phyloP scores from a whole-genome alignment of 768 basidiomycete species.

The Leccinum subgranulosum region DNA sequence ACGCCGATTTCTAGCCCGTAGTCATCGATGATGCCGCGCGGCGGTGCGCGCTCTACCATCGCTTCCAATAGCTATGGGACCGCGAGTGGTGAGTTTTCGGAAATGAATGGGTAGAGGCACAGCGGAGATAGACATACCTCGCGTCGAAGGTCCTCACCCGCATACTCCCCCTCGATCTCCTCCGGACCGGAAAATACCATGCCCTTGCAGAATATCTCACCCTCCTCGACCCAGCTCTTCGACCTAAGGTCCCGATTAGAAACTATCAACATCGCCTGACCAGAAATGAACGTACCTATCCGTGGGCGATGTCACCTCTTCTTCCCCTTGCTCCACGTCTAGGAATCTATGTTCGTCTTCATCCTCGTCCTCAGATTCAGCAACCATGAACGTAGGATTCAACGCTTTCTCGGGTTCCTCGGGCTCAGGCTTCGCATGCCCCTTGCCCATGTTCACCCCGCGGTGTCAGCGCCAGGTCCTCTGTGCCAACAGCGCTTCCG shows the following conservation, averaged over 20 bases:
- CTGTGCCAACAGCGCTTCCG: too few relatives aligned
- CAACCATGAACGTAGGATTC: conserved; percentile 58
- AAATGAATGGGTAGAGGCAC: background rate
- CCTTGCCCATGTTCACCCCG: conserved; percentile 76
- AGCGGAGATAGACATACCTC: conserved; percentile 46
- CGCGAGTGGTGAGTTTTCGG: background rate
- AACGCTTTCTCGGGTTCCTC: conserved; percentile 68
- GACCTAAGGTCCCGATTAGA: conserved; percentile 43
- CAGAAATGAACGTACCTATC: conserved; percentile 43
- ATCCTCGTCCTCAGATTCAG: conserved; percentile 53
- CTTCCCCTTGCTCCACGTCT: conserved; percentile 36
- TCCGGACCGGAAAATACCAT: conserved; percentile 75
- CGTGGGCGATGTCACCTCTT: conserved; percentile 31
- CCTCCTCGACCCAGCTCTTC: too few relatives aligned
- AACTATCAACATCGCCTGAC: background rate
- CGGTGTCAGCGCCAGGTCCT: conserved; percentile 48
- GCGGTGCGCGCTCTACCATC: conserved; percentile 81
- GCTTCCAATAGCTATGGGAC: conserved; percentile 72
- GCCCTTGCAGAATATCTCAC: too few relatives aligned
- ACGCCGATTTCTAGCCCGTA: conserved; percentile 41
- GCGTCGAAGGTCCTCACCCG: conserved; percentile 81
- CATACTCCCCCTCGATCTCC: conserved; percentile 88
- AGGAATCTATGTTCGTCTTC: conserved; percentile 36
- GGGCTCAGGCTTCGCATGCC: conserved; percentile 63
- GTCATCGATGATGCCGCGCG: conserved; percentile 65